Base-by-base conservation (phyloP, 257 asterid genomes). In the Solanum pinnatisectum region DNA sequence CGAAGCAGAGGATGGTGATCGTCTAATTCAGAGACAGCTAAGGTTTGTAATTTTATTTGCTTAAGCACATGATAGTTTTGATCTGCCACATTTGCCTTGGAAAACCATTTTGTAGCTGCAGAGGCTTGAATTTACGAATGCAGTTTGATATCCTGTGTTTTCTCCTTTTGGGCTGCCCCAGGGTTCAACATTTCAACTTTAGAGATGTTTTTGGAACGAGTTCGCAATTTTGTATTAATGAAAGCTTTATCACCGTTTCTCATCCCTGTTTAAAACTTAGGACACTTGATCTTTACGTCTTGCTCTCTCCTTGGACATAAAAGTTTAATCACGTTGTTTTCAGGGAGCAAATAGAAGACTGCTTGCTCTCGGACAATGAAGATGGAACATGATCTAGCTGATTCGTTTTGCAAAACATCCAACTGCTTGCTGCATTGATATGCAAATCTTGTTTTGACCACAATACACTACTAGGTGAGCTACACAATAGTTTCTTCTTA, bases 261-360 rank as follows among this genome's bases (percentile, higher is more conserved):
- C 8, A 0, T 9, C 39, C 65, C 37, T 14, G 9, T 15, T 44
- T 27, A 14, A 27, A 79, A 68, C 42, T 65, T 42, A 6, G 12
- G 81, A 49, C 9, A 8, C 46, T 35, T 7, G 6, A 70, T 79
- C 39, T 36, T 83, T 44, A 46, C 49, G 4, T 46, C 46, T 2
- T 83, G 30, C 78, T 42, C 72, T 86, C 52, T 87, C n/a, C 42
- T 74, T 36, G 20, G 22, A 12, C 4, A 39, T 77, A 77, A 77
- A 81, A 16, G 67, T 5, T 27, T 46, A 46, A 46, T 81, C 23
- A 6, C 40, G 27, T 81, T 81, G 18, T 33, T 71, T 37, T 49
- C 94, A 95, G 98, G 92, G 95, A 92, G 89, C 95, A 95, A 85
- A 92, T 95, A 88, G 95, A 94, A 92, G 97, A 95, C 86, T 93